These are phyloP conservation scores for Tetrapisispora pingtungensis DNA, from an alignment of 805 yeast species.

Conservation along the genomic window DNA sequence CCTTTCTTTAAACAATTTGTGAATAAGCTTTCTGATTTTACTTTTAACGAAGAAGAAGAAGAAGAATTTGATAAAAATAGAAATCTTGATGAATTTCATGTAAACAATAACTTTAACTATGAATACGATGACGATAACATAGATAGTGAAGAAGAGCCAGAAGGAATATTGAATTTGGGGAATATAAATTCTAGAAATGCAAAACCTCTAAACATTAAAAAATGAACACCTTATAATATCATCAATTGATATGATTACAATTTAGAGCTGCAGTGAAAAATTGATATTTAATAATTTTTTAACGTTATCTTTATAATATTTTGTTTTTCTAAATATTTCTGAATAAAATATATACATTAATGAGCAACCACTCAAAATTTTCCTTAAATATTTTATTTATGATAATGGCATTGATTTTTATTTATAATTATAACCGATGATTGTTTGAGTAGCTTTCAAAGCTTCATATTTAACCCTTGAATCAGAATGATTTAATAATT, in stretches of 20 bases:
- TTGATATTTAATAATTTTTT: not conserved
- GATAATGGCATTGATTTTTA: not conserved
- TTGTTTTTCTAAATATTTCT: not conserved
- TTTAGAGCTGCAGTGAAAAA: not conserved
- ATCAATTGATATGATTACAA: too few species aligned
- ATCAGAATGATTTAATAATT: conserved; percentile 66
- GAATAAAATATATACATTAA: not conserved
- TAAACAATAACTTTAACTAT: conserved; percentile 17
- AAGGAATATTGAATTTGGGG: conserved; percentile 3
- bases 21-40: conserved; percentile 26
- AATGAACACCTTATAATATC: not conserved
- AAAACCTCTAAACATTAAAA: conserved; percentile 1
- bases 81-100: conserved; percentile 14
- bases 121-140: conserved; percentile 22
- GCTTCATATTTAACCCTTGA: conserved; percentile 92
- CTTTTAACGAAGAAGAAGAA: conserved; percentile 22
- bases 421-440: conserved; percentile 65
- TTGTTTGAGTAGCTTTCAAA: conserved; percentile 84
- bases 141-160: conserved; percentile 10
- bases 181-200: not conserved
- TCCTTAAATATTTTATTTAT: not conserved
- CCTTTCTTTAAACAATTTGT: conserved; percentile 14
- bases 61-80: conserved; percentile 21
- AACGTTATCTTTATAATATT: not conserved
- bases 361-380: too few species aligned